Percentiles rank a stretch among this genome's conserved stretches.
These are phyloP conservation scores for Volvox africanus DNA, from an alignment of 139 green algal genomes.

Conservation along the genomic window DNA sequence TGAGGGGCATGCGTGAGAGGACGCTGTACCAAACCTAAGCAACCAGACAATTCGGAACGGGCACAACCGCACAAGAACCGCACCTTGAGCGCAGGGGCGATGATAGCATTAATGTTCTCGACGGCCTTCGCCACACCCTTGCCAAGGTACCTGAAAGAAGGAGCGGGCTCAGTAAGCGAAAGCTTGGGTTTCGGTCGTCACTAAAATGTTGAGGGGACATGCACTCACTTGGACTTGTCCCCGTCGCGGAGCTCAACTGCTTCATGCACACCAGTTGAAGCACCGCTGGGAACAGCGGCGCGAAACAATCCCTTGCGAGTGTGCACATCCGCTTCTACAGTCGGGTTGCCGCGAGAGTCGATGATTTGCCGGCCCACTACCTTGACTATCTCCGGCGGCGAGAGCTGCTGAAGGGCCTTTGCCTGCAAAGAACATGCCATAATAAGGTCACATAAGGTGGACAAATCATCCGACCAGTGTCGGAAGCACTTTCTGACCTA, in stretches of 20 bases:
- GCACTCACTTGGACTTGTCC: conserved; percentile 78
- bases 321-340: conserved; percentile 91
- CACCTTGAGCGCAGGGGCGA: conserved; percentile 90
- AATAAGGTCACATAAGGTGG: neutral
- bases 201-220: too few relatives aligned
- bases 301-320: conserved; percentile 94
- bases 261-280: conserved; percentile 97
- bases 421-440: conserved; percentile 57
- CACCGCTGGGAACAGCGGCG: conserved; percentile 93
- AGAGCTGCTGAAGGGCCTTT: conserved; percentile 71
- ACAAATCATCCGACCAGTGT: neutral
- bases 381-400: conserved; percentile 85
- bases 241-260: conserved; percentile 97
- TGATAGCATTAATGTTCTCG: conserved; percentile 95
- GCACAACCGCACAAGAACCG: neutral
- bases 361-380: conserved; percentile 95
- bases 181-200: too few relatives aligned
- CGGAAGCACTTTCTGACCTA: neutral
- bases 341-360: conserved; percentile 98
- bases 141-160: conserved; percentile 82
- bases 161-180: neutral
- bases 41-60: neutral
- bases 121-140: conserved; percentile 97
- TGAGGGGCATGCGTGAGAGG: neutral
- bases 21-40: neutral